phyloP scores from a whole-genome alignment of 2,329 filamentous ascomycete species.

The Hymenoscyphus infarciens region DNA sequence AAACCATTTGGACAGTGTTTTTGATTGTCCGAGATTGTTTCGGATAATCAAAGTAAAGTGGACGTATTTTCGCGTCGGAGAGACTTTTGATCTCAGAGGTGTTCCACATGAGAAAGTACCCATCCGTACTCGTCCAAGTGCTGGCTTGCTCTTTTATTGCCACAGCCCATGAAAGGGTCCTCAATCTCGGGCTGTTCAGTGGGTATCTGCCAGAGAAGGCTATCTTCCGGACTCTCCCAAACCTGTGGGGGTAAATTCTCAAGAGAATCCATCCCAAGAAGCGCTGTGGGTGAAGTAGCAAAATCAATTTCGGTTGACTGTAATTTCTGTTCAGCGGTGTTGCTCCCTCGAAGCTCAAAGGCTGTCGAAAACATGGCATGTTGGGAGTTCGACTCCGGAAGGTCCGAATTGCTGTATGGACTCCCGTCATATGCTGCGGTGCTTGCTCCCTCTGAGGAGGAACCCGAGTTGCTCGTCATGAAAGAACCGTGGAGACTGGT shows the following conservation, averaged over 20 bases:
- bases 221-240: neutral
- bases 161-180: constrained; percentile 24
- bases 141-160: constrained; percentile 17
- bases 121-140: constrained; percentile 21
- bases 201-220: neutral
- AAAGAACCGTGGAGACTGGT: constrained; percentile 6
- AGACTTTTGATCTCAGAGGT: constrained; percentile 8
- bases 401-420: neutral
- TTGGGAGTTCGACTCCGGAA: neutral
- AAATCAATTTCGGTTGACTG: neutral
- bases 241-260: neutral
- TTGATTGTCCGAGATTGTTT: no score
- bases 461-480: constrained; percentile 10
- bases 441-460: constrained; percentile 10
- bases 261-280: neutral
- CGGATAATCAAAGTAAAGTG: no score
- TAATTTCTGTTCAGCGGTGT: no score
- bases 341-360: no score
- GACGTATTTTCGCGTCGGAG: neutral
- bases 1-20: no score
- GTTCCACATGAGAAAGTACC: constrained; percentile 21
- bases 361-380: no score
- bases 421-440: neutral
- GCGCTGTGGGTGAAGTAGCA: neutral
- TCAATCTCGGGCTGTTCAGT: constrained; percentile 7